phyloP scores from a whole-genome alignment of 345 rosid species.

The Cardamine chenopodiifolia region DNA sequence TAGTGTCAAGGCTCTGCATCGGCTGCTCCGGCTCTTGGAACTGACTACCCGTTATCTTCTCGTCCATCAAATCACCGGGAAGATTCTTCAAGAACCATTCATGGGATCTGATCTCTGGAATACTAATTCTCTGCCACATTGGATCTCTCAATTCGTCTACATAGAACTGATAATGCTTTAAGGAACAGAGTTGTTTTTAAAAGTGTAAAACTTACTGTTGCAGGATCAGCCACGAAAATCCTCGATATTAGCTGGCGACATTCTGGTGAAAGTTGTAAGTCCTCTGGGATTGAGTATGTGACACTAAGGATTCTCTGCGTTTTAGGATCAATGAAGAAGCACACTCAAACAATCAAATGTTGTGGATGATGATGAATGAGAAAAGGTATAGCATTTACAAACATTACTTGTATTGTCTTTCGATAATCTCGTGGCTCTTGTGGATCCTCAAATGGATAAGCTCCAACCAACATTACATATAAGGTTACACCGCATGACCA shows the following conservation, averaged over 20 bases:
- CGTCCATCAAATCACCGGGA: slow-evolving; percentile 75
- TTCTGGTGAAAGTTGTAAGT: slow-evolving; percentile 39
- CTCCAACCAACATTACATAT: slow-evolving; percentile 95
- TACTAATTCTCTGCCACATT: slow-evolving; percentile 76
- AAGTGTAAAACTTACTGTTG: slow-evolving; percentile 33
- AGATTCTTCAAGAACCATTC: slow-evolving; percentile 93
- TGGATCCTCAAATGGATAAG: slow-evolving; percentile 96
- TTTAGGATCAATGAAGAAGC: not conserved
- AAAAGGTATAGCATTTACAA: not conserved
- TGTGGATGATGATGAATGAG: not conserved
- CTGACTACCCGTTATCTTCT: slow-evolving; percentile 54
- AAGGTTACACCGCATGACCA: slow-evolving; percentile 98
- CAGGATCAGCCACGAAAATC: slow-evolving; percentile 44
- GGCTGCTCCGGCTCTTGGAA: slow-evolving; percentile 89
- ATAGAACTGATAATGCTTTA: not conserved
- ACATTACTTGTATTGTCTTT: slow-evolving; percentile 74
- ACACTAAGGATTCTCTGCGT: slow-evolving; percentile 44
- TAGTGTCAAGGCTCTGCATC: slow-evolving; percentile 72
- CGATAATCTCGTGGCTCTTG: slow-evolving; percentile 85
- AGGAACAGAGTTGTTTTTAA: not conserved
- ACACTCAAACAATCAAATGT: slow-evolving; percentile 1
- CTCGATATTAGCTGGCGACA: slow-evolving; percentile 44
- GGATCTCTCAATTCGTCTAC: slow-evolving; percentile 6
- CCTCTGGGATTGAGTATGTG: slow-evolving; percentile 44
- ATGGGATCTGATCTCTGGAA: slow-evolving; percentile 71